Percentiles rank a stretch among this genome's conserved stretches.
phyloP scores from a whole-genome alignment of 768 basidiomycete genomes.

The Naematelia encephala region DNA sequence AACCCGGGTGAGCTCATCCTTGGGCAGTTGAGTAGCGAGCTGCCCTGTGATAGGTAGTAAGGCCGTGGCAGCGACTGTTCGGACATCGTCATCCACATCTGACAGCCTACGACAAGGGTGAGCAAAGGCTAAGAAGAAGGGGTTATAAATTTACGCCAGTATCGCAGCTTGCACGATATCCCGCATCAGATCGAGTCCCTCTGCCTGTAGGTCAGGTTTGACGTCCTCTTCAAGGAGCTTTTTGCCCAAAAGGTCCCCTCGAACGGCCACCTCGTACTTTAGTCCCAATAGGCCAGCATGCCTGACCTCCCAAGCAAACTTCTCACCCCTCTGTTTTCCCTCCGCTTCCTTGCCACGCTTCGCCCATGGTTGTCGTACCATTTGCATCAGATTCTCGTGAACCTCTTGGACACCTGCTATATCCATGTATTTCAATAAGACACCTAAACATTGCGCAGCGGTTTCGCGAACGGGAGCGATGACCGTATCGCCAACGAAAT shows the following conservation, averaged over 20 bases:
- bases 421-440: conserved; percentile 83
- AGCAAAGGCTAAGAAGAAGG: background rate
- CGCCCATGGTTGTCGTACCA: conserved; percentile 85
- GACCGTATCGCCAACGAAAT: conserved; percentile 95
- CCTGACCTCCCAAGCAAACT: conserved; percentile 90
- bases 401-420: conserved; percentile 72
- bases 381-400: conserved; percentile 76
- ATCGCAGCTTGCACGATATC: conserved; percentile 88
- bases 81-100: conserved; percentile 92
- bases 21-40: conserved; percentile 67
- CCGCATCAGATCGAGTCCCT: conserved; percentile 56
- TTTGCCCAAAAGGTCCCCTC: conserved; percentile 70
- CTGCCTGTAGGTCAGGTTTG: conserved; percentile 27
- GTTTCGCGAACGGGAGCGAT: conserved; percentile 96
- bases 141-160: conserved; percentile 64
- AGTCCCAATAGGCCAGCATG: conserved; percentile 97
- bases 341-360: conserved; percentile 36
- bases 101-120: conserved; percentile 60
- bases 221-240: conserved; percentile 1
- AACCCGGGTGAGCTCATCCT: conserved; percentile 67
- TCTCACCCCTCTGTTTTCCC: conserved; percentile 31
- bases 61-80: conserved; percentile 89
- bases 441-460: conserved; percentile 87
- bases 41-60: conserved; percentile 79
- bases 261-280: conserved; percentile 96